These are phyloP conservation scores for Saccharomyces cerevisiae DNA, from an alignment of 805 yeast genomes.

Conservation along the genomic window DNA sequence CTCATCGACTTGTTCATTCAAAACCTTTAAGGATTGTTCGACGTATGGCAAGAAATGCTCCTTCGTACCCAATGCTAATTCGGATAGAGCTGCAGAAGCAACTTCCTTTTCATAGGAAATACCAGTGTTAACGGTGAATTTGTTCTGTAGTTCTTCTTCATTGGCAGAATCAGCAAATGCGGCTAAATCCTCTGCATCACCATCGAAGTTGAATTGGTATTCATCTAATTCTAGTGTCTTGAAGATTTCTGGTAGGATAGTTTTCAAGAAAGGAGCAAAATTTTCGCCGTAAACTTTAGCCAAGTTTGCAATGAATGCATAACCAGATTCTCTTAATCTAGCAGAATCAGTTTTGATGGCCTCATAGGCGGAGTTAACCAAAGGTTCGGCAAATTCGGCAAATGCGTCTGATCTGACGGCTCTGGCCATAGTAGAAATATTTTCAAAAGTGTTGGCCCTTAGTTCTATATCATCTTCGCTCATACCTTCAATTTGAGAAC, in stretches of 20 bases:
- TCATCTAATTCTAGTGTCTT: constrained; percentile 82
- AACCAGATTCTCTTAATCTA: constrained; percentile 89
- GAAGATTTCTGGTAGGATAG: constrained; percentile 75
- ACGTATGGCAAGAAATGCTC: constrained; percentile 70
- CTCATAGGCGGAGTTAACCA: constrained; percentile 78
- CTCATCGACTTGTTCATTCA: constrained; percentile 67
- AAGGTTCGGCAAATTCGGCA: constrained; percentile 75
- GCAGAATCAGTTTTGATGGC: constrained; percentile 71
- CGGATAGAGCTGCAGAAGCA: constrained; percentile 84
- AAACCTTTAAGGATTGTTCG: constrained; percentile 54
- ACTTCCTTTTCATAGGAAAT: constrained; percentile 92
- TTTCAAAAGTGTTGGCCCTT: constrained; percentile 86
- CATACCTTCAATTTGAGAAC: constrained; percentile 63
- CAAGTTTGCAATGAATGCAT: constrained; percentile 85
- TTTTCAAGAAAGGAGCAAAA: constrained; percentile 76
- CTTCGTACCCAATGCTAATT: constrained; percentile 81
- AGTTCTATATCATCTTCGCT: constrained; percentile 85
- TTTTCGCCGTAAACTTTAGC: constrained; percentile 91
- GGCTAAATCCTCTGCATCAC: constrained; percentile 40
- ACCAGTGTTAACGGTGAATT: constrained; percentile 85
- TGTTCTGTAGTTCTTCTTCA: constrained; percentile 59
- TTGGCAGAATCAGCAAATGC: constrained; percentile 41
- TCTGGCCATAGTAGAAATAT: constrained; percentile 88
- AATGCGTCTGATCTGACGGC: constrained; percentile 92
- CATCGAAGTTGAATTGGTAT: constrained; percentile 55